Base-by-base conservation (phyloP, 768 basidiomycete genomes). In the Amanita inopinata region DNA sequence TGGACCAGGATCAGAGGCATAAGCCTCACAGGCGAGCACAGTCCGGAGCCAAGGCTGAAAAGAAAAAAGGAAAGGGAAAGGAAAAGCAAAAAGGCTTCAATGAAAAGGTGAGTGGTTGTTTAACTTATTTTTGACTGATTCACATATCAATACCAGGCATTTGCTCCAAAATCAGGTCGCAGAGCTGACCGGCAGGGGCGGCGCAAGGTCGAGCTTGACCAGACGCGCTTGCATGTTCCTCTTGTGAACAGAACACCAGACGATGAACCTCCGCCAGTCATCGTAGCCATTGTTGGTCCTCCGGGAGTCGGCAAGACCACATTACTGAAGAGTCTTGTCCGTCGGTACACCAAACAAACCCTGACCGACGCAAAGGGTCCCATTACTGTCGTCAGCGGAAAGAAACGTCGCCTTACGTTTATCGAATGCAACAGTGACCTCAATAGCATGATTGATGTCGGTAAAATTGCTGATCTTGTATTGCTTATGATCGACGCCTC, bases 401-500 rank as follows among this genome's bases (percentile, higher is more conserved):
- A 97, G 68, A 89, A 81, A 53, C 73, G 89, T 37, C 69, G 96
- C 10, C 67, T 98, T n/a, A 97, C 96, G 0, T 91, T 98, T 58
- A 74, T 99, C 38, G 96, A 98, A 62, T 98, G 92, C 65, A 92
- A 92, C 54, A 97, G 91, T 58, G 93, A 98, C 65, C 71, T 98
- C 51, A 92, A 92, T 60, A 90, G 91, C 39, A 97, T 98, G 94
- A 88, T 98, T 51, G 96, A 99, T 70, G 73, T 97, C 53, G 94
- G 82, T 43, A 99, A 99, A 64, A 78, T 98, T 45, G 96, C 89
- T 5, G 96, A 98, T 63, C 72, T 99, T 45, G 87, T 98, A 3
- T 71, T 99, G 33, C 78, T 99, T 49, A 93, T 98, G 91, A 83
- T 98, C 50, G 96, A 99, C 56, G 94, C 86, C 3, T 92, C 89